Conservation (phyloP, 805 yeast species). For the Nakazawaea ambrosiae region DNA sequence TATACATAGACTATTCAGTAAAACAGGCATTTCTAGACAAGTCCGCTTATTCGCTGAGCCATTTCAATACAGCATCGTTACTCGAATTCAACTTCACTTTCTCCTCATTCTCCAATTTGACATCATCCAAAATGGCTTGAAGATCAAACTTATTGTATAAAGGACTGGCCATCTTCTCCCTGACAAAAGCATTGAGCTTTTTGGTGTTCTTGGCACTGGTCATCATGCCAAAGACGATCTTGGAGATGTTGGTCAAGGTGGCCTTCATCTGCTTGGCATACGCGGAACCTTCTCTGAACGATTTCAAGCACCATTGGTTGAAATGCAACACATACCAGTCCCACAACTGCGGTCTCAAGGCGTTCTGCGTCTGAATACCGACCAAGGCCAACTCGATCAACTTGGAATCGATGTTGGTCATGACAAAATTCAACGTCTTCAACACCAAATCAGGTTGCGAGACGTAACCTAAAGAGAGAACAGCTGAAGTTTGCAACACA, state of each 20-base stretch:
- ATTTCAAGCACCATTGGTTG: constrained; percentile 43
- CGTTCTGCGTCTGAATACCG: constrained; percentile 39
- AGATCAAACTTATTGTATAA: constrained; percentile 4
- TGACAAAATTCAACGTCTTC: constrained; percentile 51
- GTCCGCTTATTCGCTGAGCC: background rate
- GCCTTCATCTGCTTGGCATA: constrained; percentile 38
- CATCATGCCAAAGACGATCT: constrained; percentile 29
- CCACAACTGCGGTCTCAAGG: constrained; percentile 32
- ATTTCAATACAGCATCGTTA: constrained; percentile 13
- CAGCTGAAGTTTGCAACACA: constrained; percentile 40
- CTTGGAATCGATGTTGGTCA: constrained; percentile 46
- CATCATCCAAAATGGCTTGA: constrained; percentile 16
- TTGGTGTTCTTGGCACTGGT: constrained; percentile 13
- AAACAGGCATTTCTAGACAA: background rate
- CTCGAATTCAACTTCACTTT: constrained; percentile 18
- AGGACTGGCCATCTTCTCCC: constrained; percentile 13
- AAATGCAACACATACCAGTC: constrained; percentile 51
- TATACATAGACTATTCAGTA: no score
- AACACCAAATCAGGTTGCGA: constrained; percentile 36
- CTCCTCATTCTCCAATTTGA: constrained; percentile 16
- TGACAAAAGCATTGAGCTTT: constrained; percentile 16
- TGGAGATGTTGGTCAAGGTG: constrained; percentile 35
- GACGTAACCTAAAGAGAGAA: constrained; percentile 48
- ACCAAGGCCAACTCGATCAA: constrained; percentile 51
- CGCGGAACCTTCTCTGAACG: constrained; percentile 37